Evolutionary conservation across 352 stramenopile genomes (phyloP).

Genomic region (Phytophthora crassamura): DNA sequence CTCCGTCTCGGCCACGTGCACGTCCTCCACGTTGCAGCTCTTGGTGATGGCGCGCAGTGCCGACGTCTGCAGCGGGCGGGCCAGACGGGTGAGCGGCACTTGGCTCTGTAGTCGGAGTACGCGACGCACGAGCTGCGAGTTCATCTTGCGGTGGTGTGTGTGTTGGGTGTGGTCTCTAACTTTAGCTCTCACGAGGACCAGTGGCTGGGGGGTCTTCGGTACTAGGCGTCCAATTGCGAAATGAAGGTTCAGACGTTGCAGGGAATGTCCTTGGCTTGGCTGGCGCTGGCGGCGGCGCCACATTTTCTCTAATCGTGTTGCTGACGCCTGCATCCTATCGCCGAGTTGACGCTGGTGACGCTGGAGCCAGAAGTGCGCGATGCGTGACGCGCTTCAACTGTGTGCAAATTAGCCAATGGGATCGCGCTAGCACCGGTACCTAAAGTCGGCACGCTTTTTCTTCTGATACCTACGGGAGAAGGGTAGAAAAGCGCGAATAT

Average conservation of each 20-base stretch:
- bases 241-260: background rate
- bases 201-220: background rate
- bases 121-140: slow-evolving; percentile 6
- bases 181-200: too few species aligned
- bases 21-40: slow-evolving; percentile 39
- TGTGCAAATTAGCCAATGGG: background rate
- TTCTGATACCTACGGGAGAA: slow-evolving; percentile 4
- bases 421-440: background rate
- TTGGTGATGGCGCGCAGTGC: slow-evolving; percentile 19
- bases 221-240: slow-evolving; percentile 12
- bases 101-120: slow-evolving; percentile 12
- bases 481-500: background rate
- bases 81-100: background rate
- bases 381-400: slow-evolving; percentile 11
- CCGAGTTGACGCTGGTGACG: slow-evolving; percentile 12
- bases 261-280: background rate
- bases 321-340: slow-evolving; percentile 18
- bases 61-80: slow-evolving; percentile 19
- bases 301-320: slow-evolving; percentile 4
- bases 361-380: background rate
- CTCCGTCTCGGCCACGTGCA: slow-evolving; percentile 48
- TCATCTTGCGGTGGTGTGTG: too few species aligned
- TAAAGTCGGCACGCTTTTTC: slow-evolving; percentile 14
- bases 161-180: too few species aligned
- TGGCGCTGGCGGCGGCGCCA: background rate